Conservation (phyloP, 805 yeast genomes). For the Saccharomycopsis vini region DNA sequence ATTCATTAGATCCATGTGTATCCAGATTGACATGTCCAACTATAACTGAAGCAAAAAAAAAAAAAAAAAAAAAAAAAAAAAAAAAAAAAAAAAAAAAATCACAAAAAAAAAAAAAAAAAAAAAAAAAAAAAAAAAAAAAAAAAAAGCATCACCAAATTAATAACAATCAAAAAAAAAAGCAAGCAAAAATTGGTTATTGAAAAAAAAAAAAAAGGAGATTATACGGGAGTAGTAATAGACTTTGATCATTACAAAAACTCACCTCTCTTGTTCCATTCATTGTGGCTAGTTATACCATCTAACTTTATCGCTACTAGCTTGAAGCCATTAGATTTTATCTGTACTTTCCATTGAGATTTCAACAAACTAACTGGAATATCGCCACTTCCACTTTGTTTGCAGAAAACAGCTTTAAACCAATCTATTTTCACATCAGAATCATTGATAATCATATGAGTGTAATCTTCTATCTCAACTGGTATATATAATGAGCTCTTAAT, state of each 20-base stretch:
- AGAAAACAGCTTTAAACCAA: background rate
- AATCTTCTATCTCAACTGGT: background rate
- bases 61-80: too few species aligned
- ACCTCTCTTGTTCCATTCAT: conserved; percentile 4
- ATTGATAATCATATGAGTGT: background rate
- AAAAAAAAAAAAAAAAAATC: too few species aligned
- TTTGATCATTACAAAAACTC: conserved; percentile 3
- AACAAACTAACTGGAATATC: conserved; percentile 1
- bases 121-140: too few species aligned
- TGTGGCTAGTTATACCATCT: conserved; percentile 4
- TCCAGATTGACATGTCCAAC: too few species aligned
- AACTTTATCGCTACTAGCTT: conserved; percentile 4
- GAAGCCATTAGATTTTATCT: background rate
- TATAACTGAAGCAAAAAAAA: too few species aligned
- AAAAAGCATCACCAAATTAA: too few species aligned
- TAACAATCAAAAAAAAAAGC: too few species aligned
- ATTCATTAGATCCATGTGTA: too few species aligned
- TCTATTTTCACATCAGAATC: conserved; percentile 2
- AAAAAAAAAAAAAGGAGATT: too few species aligned
- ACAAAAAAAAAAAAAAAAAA: too few species aligned
- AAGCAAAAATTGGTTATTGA: too few species aligned
- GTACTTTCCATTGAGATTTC: conserved; percentile 12
- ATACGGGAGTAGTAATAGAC: too few species aligned
- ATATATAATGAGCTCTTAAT: background rate
- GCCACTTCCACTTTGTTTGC: background rate